Conservation (phyloP, 2,329 filamentous ascomycete species). For the Chaetomium strumarium region DNA sequence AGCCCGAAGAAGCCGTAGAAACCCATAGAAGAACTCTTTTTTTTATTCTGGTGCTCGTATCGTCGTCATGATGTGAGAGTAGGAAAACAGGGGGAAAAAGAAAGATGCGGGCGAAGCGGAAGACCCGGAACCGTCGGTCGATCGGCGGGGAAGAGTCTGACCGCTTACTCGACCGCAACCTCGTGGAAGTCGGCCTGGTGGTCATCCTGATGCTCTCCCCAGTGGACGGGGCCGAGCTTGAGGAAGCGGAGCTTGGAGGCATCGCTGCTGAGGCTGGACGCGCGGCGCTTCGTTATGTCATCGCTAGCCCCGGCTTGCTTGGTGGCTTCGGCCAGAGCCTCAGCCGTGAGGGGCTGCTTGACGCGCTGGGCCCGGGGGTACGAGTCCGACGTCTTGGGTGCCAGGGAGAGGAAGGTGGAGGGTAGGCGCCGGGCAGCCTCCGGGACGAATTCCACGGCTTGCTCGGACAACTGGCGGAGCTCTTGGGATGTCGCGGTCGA, state of each 20-base stretch:
- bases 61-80: background rate
- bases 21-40: background rate
- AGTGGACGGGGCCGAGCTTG: constrained; percentile 60
- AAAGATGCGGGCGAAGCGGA: background rate
- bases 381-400: constrained; percentile 51
- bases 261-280: constrained; percentile 48
- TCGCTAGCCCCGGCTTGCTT: constrained; percentile 19
- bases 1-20: background rate
- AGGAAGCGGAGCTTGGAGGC: constrained; percentile 46
- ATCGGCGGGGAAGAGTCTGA: background rate
- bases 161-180: constrained; percentile 36
- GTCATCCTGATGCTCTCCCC: constrained; percentile 52
- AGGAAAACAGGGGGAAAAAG: background rate
- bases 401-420: constrained; percentile 49
- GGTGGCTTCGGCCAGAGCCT: constrained; percentile 20
- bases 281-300: constrained; percentile 38
- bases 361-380: constrained; percentile 42
- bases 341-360: constrained; percentile 29
- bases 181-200: constrained; percentile 53
- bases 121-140: background rate
- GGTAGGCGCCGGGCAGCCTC: constrained; percentile 27
- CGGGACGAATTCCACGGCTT: constrained; percentile 23
- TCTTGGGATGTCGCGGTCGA: constrained; percentile 17
- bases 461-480: constrained; percentile 20
- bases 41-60: background rate